Evolutionary conservation across 768 basidiomycete genomes (phyloP).

Genomic region (Pisolithus sp.): DNA sequence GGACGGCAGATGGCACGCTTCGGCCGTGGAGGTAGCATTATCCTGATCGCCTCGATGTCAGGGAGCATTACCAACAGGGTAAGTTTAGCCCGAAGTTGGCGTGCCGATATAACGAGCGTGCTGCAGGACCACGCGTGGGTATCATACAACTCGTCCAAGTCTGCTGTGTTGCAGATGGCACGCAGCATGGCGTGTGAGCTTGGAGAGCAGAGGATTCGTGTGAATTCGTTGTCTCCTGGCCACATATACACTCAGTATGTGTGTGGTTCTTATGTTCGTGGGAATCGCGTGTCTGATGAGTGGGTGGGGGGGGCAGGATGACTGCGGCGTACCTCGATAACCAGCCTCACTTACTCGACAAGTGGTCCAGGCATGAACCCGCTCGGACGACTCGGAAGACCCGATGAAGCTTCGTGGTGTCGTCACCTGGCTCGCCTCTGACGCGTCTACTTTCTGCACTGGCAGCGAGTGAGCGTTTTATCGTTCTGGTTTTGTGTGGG

Average conservation of each 20-base stretch:
- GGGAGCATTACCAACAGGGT: constrained; percentile 71
- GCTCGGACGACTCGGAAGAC: constrained; percentile 60
- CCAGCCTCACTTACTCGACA: constrained; percentile 54
- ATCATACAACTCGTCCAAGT: constrained; percentile 73
- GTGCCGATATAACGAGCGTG: background rate
- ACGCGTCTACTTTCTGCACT: constrained; percentile 73
- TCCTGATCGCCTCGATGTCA: constrained; percentile 56
- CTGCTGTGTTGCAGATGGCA: constrained; percentile 73
- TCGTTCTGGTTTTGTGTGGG: background rate
- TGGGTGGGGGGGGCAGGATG: constrained; percentile 41
- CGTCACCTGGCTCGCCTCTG: constrained; percentile 63
- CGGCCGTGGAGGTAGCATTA: constrained; percentile 45
- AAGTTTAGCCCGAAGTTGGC: constrained; percentile 1
- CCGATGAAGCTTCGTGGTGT: constrained; percentile 73
- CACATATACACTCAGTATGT: constrained; percentile 64
- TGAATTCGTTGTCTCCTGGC: constrained; percentile 73
- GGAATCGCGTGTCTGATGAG: background rate
- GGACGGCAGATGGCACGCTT: constrained; percentile 51
- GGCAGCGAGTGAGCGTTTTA: constrained; percentile 65
- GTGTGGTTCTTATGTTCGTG: constrained; percentile 7
- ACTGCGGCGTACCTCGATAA: constrained; percentile 65
- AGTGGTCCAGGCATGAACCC: constrained; percentile 70
- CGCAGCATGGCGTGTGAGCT: constrained; percentile 81
- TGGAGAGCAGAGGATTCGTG: constrained; percentile 56
- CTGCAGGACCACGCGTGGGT: constrained; percentile 66